A percentile compares a stretch with the other conserved stretches of the same genome.
Conservation (phyloP, 2,329 filamentous ascomycete genomes). For the Neobulgaria alba region DNA sequence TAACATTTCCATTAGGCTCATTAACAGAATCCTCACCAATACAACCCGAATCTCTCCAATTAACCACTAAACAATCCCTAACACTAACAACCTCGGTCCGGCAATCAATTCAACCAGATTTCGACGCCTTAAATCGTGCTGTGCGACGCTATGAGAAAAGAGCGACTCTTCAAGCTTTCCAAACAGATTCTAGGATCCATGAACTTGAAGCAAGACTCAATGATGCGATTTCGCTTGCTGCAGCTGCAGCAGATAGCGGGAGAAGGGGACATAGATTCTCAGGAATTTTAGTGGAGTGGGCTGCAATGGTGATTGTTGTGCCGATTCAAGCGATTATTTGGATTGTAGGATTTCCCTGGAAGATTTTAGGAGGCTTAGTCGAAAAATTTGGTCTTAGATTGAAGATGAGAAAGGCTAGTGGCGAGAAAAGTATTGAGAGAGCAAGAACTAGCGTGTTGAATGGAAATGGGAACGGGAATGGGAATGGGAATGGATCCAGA, state of each 20-base stretch:
- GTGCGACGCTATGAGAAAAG: conserved; percentile 90
- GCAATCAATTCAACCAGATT: conserved; percentile 63
- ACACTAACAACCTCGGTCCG: conserved; percentile 47
- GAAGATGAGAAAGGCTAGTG: conserved; percentile 13
- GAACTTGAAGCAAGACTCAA: conserved; percentile 62
- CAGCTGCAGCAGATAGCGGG: conserved; percentile 51
- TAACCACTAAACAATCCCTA: conserved; percentile 33
- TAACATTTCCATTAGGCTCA: no score
- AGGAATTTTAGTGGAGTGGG: conserved; percentile 23
- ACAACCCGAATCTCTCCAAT: no score
- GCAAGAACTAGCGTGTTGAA: conserved; percentile 11
- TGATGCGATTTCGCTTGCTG: conserved; percentile 74
- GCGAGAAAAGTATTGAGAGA: conserved; percentile 9
- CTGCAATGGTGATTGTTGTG: conserved; percentile 19
- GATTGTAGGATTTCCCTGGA: conserved; percentile 22
- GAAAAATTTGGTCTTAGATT: no score
- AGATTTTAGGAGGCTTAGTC: conserved; percentile 10
- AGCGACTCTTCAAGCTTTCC: conserved; percentile 62
- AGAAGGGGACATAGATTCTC: conserved; percentile 17
- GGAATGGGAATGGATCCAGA: no score
- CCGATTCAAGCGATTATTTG: conserved; percentile 22
- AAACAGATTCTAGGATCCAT: conserved; percentile 67
- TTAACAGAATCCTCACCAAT: conserved; percentile 26
- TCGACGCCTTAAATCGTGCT: conserved; percentile 82
- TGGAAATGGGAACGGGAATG: conserved; percentile 17